phyloP scores from a whole-genome alignment of 1,284 basidiomycete genomes.

The Sphagnurus paluster region DNA sequence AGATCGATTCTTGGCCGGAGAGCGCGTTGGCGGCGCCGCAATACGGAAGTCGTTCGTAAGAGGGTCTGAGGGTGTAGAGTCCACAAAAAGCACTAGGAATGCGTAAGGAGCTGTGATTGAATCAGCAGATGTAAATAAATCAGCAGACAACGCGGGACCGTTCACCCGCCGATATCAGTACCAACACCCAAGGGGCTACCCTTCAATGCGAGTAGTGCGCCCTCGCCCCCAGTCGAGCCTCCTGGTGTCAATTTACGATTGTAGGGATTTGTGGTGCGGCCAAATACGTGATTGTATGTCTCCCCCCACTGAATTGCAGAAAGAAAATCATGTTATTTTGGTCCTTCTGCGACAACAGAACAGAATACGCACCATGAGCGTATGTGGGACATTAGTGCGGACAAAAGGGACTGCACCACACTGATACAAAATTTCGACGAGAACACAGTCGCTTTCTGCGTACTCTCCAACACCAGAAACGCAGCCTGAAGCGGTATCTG shows the following conservation, averaged over 20 bases:
- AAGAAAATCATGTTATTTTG: constrained; percentile 22
- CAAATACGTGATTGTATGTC: constrained; percentile 63
- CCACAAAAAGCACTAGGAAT: constrained; percentile 71
- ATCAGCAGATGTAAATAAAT: neutral
- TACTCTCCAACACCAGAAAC: constrained; percentile 63
- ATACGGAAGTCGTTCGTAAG: constrained; percentile 72
- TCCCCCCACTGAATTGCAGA: constrained; percentile 53
- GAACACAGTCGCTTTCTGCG: constrained; percentile 51
- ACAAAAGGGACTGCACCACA: constrained; percentile 71
- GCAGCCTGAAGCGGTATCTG: constrained; percentile 51
- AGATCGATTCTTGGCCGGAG: constrained; percentile 71
- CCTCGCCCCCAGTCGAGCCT: constrained; percentile 60
- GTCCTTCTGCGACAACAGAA: too few species aligned
- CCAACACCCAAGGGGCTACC: constrained; percentile 71
- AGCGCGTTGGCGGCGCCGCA: constrained; percentile 61
- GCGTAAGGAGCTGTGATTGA: constrained; percentile 55
- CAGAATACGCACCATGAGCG: constrained; percentile 49
- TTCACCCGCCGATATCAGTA: constrained; percentile 68
- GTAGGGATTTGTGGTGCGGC: constrained; percentile 55
- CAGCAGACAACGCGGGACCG: neutral
- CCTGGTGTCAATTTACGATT: constrained; percentile 52
- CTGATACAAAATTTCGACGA: constrained; percentile 60
- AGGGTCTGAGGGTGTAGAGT: constrained; percentile 71
- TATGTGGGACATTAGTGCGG: constrained; percentile 72
- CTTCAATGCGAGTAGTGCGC: constrained; percentile 55